Base-by-base conservation (phyloP, 495 filamentous ascomycete species). In the Evernia prunastri region DNA sequence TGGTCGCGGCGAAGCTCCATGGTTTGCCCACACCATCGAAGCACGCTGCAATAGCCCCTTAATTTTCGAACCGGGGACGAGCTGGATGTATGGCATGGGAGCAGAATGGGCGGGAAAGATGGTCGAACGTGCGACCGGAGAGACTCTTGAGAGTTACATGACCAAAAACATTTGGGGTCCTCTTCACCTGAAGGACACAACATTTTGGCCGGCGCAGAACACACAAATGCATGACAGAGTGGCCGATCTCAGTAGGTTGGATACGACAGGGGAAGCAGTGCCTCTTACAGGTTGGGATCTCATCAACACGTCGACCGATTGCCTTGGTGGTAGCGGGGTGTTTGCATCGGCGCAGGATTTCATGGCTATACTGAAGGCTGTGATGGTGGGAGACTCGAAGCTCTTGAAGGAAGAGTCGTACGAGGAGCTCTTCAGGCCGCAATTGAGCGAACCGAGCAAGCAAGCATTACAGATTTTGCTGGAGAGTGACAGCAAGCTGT, bases 291-390 rank as follows among this genome's bases (percentile, higher is more conserved):
- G 68, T 47, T 61, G 70, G 49, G 67, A 72, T 66, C 66, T 67
- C 36, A 72, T 72, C 33, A 63, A 67, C 47, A 31, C 67, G 42
- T 51, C 58, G 1, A 71, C 60, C 12, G 75, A 78, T 20, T 74
- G 78, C 60, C 70, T 79, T 37, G 85, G 82, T 6, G 86, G 86
- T 0, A 76, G 75, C 10, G 86, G 86, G 2, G 45, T 81, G 18
- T 84, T 75, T 58, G 72, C 76, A 9, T 71, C 76, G 0, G 76
- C 80, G 2, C 66, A 42, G 20, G 79, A 81, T 56, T 84, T 80
- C n/a, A 67, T 75, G 35, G 82, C 78, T 64, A 66, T 87, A 8
- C 67, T 86, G 59, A 76, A 74, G 25, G 76, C 75, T 23, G 25
- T 86, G 7, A 66, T 87, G 35, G 63, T 59, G 1, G 74, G 75